phyloP scores from a whole-genome alignment of 148 eudicot species.

The Camellia sinensis region DNA sequence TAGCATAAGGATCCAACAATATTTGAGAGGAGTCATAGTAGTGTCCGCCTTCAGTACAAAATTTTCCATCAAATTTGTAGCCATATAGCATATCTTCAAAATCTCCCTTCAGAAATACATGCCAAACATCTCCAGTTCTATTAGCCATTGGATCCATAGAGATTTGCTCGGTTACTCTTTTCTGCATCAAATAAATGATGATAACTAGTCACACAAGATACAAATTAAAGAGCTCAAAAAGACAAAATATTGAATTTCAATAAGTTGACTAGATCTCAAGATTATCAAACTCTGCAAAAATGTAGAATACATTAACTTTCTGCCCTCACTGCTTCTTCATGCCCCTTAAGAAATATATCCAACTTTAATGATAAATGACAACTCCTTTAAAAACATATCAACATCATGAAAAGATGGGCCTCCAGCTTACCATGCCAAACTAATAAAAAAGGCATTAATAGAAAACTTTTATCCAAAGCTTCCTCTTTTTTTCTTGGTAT shows the following conservation, averaged over 20 bases:
- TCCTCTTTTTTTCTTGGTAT: no score
- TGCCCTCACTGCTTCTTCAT: neutral
- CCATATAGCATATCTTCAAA: constrained; percentile 73
- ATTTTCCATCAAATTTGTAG: constrained; percentile 75
- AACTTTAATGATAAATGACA: neutral
- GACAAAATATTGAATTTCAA: neutral
- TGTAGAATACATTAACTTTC: neutral
- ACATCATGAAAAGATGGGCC: neutral
- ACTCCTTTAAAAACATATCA: neutral
- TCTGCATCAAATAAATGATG: constrained; percentile 45
- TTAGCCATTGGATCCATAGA: constrained; percentile 69
- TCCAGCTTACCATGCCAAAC: neutral
- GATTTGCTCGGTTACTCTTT: constrained; percentile 69
- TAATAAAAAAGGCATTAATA: neutral
- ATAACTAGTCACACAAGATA: neutral
- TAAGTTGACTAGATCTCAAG: neutral
- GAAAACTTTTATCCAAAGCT: neutral
- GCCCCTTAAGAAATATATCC: neutral
- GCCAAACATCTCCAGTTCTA: constrained; percentile 96
- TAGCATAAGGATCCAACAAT: constrained; percentile 89
- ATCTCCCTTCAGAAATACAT: constrained; percentile 76
- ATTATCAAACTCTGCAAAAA: neutral
- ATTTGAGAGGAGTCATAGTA: constrained; percentile 70
- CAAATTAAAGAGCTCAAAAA: neutral
- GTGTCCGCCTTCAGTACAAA: constrained; percentile 77